Evolutionary conservation across 495 filamentous ascomycete species (phyloP).

Genomic region (Penicillium argentinense): DNA sequence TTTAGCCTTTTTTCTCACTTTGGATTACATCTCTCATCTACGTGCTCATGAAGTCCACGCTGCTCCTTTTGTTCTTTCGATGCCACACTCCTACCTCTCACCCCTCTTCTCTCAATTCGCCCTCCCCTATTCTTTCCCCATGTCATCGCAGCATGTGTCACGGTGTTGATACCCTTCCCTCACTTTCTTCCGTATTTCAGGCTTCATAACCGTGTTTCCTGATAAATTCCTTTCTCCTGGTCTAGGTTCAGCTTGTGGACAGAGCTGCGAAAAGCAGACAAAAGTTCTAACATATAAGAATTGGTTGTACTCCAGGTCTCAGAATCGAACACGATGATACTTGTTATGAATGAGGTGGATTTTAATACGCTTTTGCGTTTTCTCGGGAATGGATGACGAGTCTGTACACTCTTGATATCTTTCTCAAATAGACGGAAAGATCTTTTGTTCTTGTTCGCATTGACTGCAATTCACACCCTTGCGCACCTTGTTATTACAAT

Average conservation of each 20-base stretch:
- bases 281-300: conserved; percentile 7
- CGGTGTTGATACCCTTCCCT: conserved; percentile 51
- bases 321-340: conserved; percentile 2
- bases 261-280: conserved; percentile 8
- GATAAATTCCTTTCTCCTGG: conserved; percentile 1
- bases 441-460: conserved; percentile 13
- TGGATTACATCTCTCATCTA: conserved; percentile 12
- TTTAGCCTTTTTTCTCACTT: conserved; percentile 8
- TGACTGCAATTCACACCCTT: neutral
- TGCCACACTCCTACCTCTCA: conserved; percentile 7
- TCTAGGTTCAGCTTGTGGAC: conserved; percentile 3
- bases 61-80: conserved; percentile 25
- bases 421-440: conserved; percentile 37
- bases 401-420: conserved; percentile 36
- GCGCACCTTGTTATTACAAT: too few relatives aligned
- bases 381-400: conserved; percentile 19
- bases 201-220: neutral
- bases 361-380: conserved; percentile 1
- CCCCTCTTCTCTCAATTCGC: conserved; percentile 8
- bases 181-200: conserved; percentile 19
- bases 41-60: conserved; percentile 42
- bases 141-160: conserved; percentile 41
- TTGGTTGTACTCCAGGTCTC: neutral
- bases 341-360: conserved; percentile 1
- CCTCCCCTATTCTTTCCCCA: conserved; percentile 20